Conservation (phyloP, 345 rosid genomes). For the Rhodamnia rubescens region DNA sequence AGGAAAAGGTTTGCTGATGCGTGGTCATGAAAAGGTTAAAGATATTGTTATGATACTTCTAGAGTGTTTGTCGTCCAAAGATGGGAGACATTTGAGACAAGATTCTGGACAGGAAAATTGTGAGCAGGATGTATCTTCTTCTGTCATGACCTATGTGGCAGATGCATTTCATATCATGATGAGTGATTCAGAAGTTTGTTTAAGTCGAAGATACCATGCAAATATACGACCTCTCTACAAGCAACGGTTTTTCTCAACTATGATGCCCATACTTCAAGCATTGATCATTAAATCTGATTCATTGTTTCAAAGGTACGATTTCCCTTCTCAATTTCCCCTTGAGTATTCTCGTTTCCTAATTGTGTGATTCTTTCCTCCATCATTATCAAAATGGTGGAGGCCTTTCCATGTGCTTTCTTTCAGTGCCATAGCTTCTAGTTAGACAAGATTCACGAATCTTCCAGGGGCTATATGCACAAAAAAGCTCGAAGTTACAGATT, state of each 20-base stretch:
- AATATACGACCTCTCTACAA: constrained; percentile 76
- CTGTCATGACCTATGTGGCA: constrained; percentile 59
- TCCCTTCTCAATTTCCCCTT: neutral
- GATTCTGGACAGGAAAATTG: constrained; percentile 4
- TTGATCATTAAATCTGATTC: constrained; percentile 40
- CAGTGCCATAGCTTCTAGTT: neutral
- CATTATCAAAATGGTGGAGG: neutral
- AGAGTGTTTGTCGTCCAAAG: constrained; percentile 40
- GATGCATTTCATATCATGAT: constrained; percentile 74
- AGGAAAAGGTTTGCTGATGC: constrained; percentile 89
- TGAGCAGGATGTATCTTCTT: constrained; percentile 15
- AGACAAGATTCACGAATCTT: neutral
- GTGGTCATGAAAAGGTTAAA: constrained; percentile 66
- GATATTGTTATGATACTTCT: constrained; percentile 47
- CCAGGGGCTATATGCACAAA: neutral
- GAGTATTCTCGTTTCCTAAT: neutral
- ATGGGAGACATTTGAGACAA: constrained; percentile 3
- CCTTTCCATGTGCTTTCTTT: neutral
- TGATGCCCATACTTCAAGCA: constrained; percentile 60
- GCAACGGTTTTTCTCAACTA: constrained; percentile 68
- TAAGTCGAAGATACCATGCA: constrained; percentile 64
- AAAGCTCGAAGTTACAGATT: neutral
- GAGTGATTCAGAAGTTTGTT: constrained; percentile 63
- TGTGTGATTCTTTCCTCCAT: neutral
- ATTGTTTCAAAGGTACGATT: constrained; percentile 41